Base-by-base conservation (phyloP, 2,329 filamentous ascomycete genomes). In the Penicillium sp. region DNA sequence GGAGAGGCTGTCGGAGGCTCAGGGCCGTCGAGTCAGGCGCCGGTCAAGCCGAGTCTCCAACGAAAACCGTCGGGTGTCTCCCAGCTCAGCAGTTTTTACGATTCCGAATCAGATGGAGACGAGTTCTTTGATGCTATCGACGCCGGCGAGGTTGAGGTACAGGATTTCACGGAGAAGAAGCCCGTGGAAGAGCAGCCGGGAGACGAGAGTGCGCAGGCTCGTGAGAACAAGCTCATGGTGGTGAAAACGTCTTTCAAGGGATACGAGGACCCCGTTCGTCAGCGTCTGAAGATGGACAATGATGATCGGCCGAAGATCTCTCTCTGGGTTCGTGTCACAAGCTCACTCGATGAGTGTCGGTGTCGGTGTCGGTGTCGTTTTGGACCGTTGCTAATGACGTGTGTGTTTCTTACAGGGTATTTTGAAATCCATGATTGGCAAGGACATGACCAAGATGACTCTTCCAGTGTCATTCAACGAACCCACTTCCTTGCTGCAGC, bases 401-500 rank as follows among this genome's bases (percentile, higher is more conserved):
- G n/a, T 32, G 42, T 55, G 32, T 34, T 11, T 12, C 45, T 8
- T 43, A 35, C 55, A 96, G 90, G 86, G 86, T 57, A 96, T 98
- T 59, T 75, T 98, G 54, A 98, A 97, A 74, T 97, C 91, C 24
- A 97, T 98, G 93, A 95, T 98, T 70, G 93, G 93, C 54, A 97
- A 98, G 68, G 93, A 98, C 65, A 97, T 98, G 93, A 97, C 93
- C 34, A 97, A 94, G 75, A 98, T 98, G 91, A 97, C 93, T 0
- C 75, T 98, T 18, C 93, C 93, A 0, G 93, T 98, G 2, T 95
- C 93, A 0, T 97, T 98, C 76, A 98, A 98, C 71, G 93, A 98
- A 69, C 93, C 93, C 0, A 98, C 93, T 0, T 97, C 93, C 5
- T 76, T 98, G 9, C 79, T 98, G 7, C 93, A 97, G 69, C 88